Conservation (phyloP, 1,139 yeast genomes). For the Komagataea norvegica region DNA sequence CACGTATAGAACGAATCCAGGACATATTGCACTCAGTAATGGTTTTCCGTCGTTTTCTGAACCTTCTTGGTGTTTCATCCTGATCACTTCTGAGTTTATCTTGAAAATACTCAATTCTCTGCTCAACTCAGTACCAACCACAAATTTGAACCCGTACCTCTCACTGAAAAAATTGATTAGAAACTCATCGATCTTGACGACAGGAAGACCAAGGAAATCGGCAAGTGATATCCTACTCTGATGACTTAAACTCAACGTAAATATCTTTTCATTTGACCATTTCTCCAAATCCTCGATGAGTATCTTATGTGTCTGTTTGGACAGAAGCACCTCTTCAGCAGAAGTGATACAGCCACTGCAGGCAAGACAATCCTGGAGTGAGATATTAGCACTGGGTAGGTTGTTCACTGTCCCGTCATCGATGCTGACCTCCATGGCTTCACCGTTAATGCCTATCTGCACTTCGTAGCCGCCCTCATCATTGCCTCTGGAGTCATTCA, state of each 20-base stretch:
- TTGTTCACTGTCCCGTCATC: constrained; percentile 40
- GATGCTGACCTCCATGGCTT: constrained; percentile 60
- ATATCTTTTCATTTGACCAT: constrained; percentile 33
- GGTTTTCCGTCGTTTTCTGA: constrained; percentile 24
- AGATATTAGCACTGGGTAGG: constrained; percentile 79
- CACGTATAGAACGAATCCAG: constrained; percentile 95
- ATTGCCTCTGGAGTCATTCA: constrained; percentile 14
- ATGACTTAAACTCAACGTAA: constrained; percentile 80
- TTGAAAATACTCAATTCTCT: constrained; percentile 64
- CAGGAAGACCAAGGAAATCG: constrained; percentile 50
- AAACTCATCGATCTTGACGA: constrained; percentile 57
- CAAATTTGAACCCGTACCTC: constrained; percentile 63
- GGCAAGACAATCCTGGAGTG: constrained; percentile 89
- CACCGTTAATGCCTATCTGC: constrained; percentile 61
- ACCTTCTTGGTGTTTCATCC: constrained; percentile 21
- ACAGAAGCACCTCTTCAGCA: constrained; percentile 88
- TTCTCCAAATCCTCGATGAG: constrained; percentile 54
- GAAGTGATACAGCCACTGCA: constrained; percentile 97
- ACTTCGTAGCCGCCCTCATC: constrained; percentile 47
- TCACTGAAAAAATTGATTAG: constrained; percentile 53
- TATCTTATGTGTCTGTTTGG: constrained; percentile 85
- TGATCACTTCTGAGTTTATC: constrained; percentile 48
- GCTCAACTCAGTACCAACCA: constrained; percentile 84
- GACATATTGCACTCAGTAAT: constrained; percentile 65
- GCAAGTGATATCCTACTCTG: constrained; percentile 84